Evolutionary conservation across 176 grass and related monocot species (phyloP), one percentile per base, ranked within the genome.

Genomic region (Triticum timopheevii): DNA sequence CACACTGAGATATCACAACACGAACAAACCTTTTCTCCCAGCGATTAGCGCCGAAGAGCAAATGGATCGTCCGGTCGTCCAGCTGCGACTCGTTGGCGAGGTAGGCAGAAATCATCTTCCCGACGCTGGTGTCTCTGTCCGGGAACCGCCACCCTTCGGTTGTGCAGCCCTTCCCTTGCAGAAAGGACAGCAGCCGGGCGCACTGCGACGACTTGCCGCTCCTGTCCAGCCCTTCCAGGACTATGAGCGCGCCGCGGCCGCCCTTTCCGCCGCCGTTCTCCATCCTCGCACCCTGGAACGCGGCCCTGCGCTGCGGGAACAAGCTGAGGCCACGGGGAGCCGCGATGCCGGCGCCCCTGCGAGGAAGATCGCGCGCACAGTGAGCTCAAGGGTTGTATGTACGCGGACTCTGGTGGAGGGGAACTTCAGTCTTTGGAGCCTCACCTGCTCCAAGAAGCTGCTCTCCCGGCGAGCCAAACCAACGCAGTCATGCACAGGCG

Each of bases 21-120:
- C 65, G 67, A 90, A 24, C 44, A 69, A 52, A 95, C 90, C 92
- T 94, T 87, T 96, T 98, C 86, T 98, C 93, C 92, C 90, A 98
- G 61, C 96, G 90, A 77, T 98, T 98, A 5, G 96, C 96, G 61
- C 93, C 92, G 86, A 98, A 98, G 61, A 95, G 93, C 84, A 98
- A 59, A 85, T 98, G 93, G 45, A 98, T 80, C 9, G 90, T 84
- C 77, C 90, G 92, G 44, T 98, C 96, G 86, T 98, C 93, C 39
- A 98, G 91, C 47, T 95, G 84, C 10, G 92, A 98, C 49, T 94
- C 92, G 9, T 98, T 98, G 10, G 91, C 63, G 17, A 98, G 91
- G 83, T 98, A 98, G 0, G 93, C 40, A 9, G 92, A 95, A 66
- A 98, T 95, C 90, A 92, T 93, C 78, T 92, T 88, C 49, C 96